phyloP scores from a whole-genome alignment of 176 grass and related monocot genomes.

The Carex parvula region DNA sequence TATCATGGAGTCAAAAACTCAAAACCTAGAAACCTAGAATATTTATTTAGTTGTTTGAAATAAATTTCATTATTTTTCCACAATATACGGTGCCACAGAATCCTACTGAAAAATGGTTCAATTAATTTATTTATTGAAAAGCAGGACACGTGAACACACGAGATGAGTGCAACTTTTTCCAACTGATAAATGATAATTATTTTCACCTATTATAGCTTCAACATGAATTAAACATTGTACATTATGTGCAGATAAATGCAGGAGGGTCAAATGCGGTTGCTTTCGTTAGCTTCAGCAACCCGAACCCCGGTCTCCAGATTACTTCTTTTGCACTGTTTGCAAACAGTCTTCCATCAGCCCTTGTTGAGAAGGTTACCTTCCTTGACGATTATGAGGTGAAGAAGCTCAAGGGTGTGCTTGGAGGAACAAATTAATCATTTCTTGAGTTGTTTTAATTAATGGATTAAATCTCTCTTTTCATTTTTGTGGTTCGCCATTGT shows the following conservation, averaged over 20 bases:
- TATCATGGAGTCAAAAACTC: not conserved
- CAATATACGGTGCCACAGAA: no score
- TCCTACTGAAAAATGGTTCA: no score
- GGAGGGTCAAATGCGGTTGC: constrained; percentile 33
- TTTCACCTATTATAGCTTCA: not conserved
- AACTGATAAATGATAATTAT: not conserved
- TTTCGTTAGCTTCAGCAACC: constrained; percentile 52
- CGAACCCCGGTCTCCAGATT: constrained; percentile 81
- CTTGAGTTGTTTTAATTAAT: not conserved
- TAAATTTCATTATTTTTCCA: no score
- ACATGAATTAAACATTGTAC: not conserved
- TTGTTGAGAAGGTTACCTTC: constrained; percentile 67
- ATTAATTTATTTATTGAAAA: no score
- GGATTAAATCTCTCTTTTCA: not conserved
- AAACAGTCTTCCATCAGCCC: constrained; percentile 55
- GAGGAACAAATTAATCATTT: constrained; percentile 46
- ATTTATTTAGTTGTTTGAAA: not conserved
- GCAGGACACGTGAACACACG: no score
- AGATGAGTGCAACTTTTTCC: not conserved
- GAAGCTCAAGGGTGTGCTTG: constrained; percentile 74
- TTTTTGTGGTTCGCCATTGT: not conserved
- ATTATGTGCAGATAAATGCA: constrained; percentile 37
- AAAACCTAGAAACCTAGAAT: not conserved
- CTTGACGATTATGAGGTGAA: constrained; percentile 64
- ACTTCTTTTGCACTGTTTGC: constrained; percentile 65